phyloP scores from a whole-genome alignment of 192 early-diverging fungal genomes.

The Mortierella claussenii region DNA sequence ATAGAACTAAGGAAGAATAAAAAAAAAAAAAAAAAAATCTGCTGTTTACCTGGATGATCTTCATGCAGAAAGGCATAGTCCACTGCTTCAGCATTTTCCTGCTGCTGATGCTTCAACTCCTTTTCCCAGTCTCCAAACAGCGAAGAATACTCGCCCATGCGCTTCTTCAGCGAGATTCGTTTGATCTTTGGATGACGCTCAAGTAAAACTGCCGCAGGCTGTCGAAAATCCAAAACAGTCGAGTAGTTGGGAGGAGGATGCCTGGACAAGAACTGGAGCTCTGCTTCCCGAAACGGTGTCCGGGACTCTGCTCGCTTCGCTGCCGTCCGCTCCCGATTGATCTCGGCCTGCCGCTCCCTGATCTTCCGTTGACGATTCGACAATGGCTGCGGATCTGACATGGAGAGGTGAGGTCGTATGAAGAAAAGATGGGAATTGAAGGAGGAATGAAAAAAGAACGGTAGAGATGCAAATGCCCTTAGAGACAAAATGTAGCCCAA shows the following conservation, averaged over 20 bases:
- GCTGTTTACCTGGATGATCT: conserved; percentile 34
- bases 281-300: conserved; percentile 76
- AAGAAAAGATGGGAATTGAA: too few relatives aligned
- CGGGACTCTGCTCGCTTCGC: conserved; percentile 47
- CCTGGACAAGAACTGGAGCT: conserved; percentile 68
- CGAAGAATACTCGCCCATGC: conserved; percentile 30
- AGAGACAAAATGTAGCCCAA: too few relatives aligned
- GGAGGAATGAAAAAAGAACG: not conserved
- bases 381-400: too few relatives aligned
- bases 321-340: conserved; percentile 29
- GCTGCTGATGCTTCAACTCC: conserved; percentile 15
- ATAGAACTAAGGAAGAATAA: too few relatives aligned
- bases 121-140: too few relatives aligned
- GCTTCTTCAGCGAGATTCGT: conserved; percentile 12
- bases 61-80: conserved; percentile 48
- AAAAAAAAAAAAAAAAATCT: not conserved
- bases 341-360: conserved; percentile 42
- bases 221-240: conserved; percentile 66
- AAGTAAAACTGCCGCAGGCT: conserved; percentile 14
- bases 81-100: not conserved
- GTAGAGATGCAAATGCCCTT: not conserved
- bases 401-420: too few relatives aligned
- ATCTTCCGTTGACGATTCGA: conserved; percentile 55
- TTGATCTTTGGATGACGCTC: conserved; percentile 25
- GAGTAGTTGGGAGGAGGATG: conserved; percentile 62